These are phyloP conservation scores for Diplocarpon rosae DNA, from an alignment of 2,329 filamentous ascomycete species.

Conservation along the genomic window DNA sequence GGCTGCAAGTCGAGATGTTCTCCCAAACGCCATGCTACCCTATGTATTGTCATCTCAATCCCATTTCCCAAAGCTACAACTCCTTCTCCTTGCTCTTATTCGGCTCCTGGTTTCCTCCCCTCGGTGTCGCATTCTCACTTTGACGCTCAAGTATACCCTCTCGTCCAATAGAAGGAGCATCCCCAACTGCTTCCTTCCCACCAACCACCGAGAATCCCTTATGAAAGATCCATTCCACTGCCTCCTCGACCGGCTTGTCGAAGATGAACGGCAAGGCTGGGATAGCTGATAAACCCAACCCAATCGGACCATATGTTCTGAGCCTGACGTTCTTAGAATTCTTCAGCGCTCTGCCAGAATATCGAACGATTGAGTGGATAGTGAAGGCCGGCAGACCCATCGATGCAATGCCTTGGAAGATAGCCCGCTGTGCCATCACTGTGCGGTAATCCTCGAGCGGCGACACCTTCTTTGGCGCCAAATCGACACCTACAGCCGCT, in stretches of 20 bases:
- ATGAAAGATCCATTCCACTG: conserved; percentile 84
- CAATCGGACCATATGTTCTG: conserved; percentile 83
- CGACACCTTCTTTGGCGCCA: conserved; percentile 39
- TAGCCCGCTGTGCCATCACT: conserved; percentile 80
- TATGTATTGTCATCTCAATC: neutral
- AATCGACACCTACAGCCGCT: conserved; percentile 7
- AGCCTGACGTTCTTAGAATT: conserved; percentile 63
- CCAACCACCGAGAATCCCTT: conserved; percentile 66
- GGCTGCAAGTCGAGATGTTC: neutral
- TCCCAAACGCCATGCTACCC: neutral
- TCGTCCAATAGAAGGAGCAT: conserved; percentile 42
- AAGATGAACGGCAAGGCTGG: conserved; percentile 78
- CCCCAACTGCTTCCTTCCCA: conserved; percentile 45
- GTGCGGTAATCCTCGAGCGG: conserved; percentile 82
- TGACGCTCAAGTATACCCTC: conserved; percentile 33
- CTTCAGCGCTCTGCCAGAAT: conserved; percentile 80
- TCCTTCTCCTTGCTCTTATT: conserved; percentile 5
- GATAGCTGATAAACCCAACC: conserved; percentile 65
- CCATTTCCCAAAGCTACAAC: neutral
- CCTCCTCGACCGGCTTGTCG: conserved; percentile 84
- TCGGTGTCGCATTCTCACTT: neutral
- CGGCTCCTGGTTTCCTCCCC: neutral
- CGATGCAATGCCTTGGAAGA: conserved; percentile 83
- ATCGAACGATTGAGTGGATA: conserved; percentile 62
- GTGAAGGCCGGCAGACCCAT: conserved; percentile 48